Evolutionary conservation across 2,329 filamentous ascomycete species (phyloP).

Genomic region (Pseudogymnoascus sp.): DNA sequence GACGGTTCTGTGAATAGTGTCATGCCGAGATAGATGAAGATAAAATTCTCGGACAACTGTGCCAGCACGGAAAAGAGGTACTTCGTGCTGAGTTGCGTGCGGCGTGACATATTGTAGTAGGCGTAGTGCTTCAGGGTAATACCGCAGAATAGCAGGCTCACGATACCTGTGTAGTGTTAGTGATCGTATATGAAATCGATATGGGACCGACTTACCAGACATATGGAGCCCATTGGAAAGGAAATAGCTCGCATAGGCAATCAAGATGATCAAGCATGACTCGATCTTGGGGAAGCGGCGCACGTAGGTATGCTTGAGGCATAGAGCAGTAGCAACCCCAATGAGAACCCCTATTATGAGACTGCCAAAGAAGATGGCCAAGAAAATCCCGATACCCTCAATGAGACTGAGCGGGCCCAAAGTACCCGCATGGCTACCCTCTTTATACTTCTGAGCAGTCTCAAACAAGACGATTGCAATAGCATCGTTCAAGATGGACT

Average conservation of each 20-base stretch:
- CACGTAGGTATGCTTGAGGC: constrained; percentile 91
- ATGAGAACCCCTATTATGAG: constrained; percentile 81
- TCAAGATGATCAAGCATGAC: constrained; percentile 86
- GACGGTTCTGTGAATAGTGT: constrained; percentile 88
- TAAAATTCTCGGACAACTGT: constrained; percentile 96
- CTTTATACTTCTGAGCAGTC: constrained; percentile 87
- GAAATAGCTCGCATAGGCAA: constrained; percentile 95
- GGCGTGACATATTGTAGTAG: constrained; percentile 99
- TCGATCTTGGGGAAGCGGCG: constrained; percentile 92
- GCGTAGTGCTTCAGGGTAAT: constrained; percentile 98
- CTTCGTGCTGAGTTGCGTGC: constrained; percentile 95
- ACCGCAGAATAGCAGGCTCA: constrained; percentile 92
- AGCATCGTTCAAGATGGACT: constrained; percentile 95
- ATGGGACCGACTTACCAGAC: constrained; percentile 62
- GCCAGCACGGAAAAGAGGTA: constrained; percentile 93
- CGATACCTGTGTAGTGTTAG: constrained; percentile 46
- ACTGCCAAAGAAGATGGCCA: constrained; percentile 92
- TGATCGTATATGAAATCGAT: not conserved
- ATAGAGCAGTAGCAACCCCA: constrained; percentile 76
- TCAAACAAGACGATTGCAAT: constrained; percentile 98
- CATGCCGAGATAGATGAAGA: constrained; percentile 96
- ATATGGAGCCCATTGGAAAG: constrained; percentile 93
- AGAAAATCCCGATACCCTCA: constrained; percentile 87
- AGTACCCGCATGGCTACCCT: constrained; percentile 58
- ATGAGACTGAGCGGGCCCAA: constrained; percentile 76